Conservation (phyloP, 352 stramenopile genomes). For the Phytophthora palmivora region DNA sequence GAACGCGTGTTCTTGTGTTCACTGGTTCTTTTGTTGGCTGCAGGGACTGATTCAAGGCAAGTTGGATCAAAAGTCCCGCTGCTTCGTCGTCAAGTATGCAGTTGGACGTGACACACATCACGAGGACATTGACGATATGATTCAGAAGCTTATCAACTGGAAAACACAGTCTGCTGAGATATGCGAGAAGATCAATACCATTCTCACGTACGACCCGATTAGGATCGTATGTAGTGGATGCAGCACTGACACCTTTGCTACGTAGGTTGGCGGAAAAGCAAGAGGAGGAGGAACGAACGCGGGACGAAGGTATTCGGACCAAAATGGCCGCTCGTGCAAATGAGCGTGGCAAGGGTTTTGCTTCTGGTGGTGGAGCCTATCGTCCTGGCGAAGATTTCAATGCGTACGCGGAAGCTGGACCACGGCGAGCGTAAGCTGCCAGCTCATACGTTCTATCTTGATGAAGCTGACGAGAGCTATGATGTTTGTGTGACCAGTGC, state of each 20-base stretch:
- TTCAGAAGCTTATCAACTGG: slow-evolving; percentile 88
- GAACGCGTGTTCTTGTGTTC: neutral
- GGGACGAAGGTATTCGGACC: slow-evolving; percentile 56
- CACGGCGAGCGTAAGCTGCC: slow-evolving; percentile 55
- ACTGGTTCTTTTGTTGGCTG: neutral
- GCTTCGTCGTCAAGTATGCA: slow-evolving; percentile 88
- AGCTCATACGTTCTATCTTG: neutral
- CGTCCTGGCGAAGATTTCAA: slow-evolving; percentile 56
- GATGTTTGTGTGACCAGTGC: slow-evolving; percentile 28
- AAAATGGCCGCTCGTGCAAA: slow-evolving; percentile 61
- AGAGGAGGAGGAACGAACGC: slow-evolving; percentile 53
- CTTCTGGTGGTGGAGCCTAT: slow-evolving; percentile 31
- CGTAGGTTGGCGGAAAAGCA: slow-evolving; percentile 61
- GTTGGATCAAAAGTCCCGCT: slow-evolving; percentile 87
- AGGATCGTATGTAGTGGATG: neutral
- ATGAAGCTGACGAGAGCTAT: neutral
- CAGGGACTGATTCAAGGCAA: slow-evolving; percentile 92
- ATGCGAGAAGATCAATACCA: slow-evolving; percentile 68
- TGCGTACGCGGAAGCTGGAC: slow-evolving; percentile 47
- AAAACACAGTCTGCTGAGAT: slow-evolving; percentile 69
- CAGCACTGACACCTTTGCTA: slow-evolving; percentile 6
- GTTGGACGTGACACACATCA: slow-evolving; percentile 89
- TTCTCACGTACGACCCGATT: slow-evolving; percentile 55
- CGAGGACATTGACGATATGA: slow-evolving; percentile 90
- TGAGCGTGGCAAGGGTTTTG: slow-evolving; percentile 55